phyloP scores from a whole-genome alignment of 202 grass and related monocot genomes.

The Setaria italica region DNA sequence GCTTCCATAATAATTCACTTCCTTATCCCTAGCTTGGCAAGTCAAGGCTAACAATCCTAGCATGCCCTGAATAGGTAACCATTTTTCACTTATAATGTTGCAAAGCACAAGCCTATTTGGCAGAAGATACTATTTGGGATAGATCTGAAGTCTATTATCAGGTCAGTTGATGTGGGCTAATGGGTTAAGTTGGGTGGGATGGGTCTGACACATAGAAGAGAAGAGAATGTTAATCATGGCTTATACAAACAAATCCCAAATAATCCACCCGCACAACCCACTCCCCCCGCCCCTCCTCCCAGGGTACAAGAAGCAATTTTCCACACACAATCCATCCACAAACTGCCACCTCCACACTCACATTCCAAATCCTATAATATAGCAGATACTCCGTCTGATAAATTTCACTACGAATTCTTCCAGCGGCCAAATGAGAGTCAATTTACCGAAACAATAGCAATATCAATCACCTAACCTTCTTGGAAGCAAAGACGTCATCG shows the following conservation, averaged over 20 bases:
- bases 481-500: constrained; percentile 78
- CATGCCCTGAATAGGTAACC: neutral
- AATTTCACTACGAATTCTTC: constrained; percentile 6
- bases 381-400: neutral
- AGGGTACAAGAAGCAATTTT: neutral
- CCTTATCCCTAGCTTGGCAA: neutral
- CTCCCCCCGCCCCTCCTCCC: too few species aligned
- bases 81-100: neutral
- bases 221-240: neutral
- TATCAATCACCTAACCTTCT: constrained; percentile 58
- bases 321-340: neutral
- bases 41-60: neutral
- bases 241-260: constrained; percentile 2
- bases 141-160: neutral
- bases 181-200: neutral
- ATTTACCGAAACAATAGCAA: neutral
- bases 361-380: neutral
- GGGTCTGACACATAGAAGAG: neutral
- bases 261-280: neutral
- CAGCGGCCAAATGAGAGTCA: neutral
- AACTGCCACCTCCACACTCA: neutral
- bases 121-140: neutral
- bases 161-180: too few species aligned
- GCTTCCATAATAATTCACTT: neutral
- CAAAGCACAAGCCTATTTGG: neutral